Evolutionary conservation across 768 basidiomycete genomes (phyloP), one percentile per base, ranked within the genome.

Genomic region (Naganishia vishniacii): DNA sequence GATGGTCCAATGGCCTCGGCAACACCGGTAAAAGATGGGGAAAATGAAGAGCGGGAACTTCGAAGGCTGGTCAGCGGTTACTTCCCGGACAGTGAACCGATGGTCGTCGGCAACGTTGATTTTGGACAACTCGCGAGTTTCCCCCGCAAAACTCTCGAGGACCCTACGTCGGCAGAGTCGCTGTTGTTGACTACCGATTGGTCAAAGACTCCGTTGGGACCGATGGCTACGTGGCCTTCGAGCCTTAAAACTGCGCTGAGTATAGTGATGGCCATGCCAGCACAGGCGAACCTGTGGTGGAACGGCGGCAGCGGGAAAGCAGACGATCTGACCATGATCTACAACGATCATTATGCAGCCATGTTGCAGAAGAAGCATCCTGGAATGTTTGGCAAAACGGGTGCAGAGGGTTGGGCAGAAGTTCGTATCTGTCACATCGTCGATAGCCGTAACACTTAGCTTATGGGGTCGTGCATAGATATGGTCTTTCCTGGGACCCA

Each of bases 251-350:
- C 73, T n/a, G 48, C 59, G 26, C 26, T 66, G 48, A 56, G 59
- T 20, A 40, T 66, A 11, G 60, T 66, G 0, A 41, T 59, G 41
- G 51, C 51, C n/a, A 41, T 62, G 59, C 65, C 59, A 1, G 37
- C 28, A 51, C 72, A 70, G 56, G 72, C 72, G 41, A 72, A 68
- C 45, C 46, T 76, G 13, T 76, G 75, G 75, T 76, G 73, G 73
- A 73, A 73, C n/a, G 31, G 31, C 5, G 42, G 42, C 11, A 44
- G n/a, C 18, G 42, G 42, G 18, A 44, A n/a, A 6, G n/a, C 9
- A 23, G 58, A 64, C 40, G 72, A 76, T 8, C 46, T 74, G 16
- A 73, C 71, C 13, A 51, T 74, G 59, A 68, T 76, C 11, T 76
- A 76, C 62, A 76, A 76, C 56, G 68, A 68, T 18, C 68, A 65